These are phyloP conservation scores for Cercospora janseana DNA, from an alignment of 2,329 filamentous ascomycete genomes.

Conservation along the genomic window DNA sequence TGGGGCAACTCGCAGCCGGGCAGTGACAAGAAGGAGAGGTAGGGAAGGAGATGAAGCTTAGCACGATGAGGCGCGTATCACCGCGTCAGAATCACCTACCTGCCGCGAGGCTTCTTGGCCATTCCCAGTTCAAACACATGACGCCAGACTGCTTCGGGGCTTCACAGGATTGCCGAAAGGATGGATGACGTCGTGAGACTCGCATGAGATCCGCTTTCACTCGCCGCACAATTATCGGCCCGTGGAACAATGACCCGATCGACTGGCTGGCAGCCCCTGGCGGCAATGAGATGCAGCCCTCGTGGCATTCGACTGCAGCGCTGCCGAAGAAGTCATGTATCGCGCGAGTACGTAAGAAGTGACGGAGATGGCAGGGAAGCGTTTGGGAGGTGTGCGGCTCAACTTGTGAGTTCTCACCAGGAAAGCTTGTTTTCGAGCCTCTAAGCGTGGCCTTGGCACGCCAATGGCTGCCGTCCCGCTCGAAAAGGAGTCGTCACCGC, in stretches of 20 bases:
- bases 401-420: too few relatives aligned
- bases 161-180: neutral
- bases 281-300: too few relatives aligned
- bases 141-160: conserved; percentile 6
- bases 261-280: neutral
- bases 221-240: conserved; percentile 2
- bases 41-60: neutral
- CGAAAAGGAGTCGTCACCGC: too few relatives aligned
- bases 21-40: neutral
- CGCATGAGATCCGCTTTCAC: neutral
- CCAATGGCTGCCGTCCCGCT: too few relatives aligned
- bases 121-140: neutral
- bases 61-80: neutral
- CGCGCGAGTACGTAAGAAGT: too few relatives aligned
- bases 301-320: too few relatives aligned
- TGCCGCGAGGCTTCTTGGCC: conserved; percentile 5
- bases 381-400: too few relatives aligned
- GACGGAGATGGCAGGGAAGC: too few relatives aligned
- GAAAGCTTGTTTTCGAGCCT: too few relatives aligned
- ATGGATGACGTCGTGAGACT: neutral
- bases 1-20: neutral
- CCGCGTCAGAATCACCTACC: neutral
- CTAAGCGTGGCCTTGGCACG: too few relatives aligned
- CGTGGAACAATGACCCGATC: neutral
- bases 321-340: too few relatives aligned